phyloP scores from a whole-genome alignment of 305 asterid genomes.

The Rubia tinctorum region DNA sequence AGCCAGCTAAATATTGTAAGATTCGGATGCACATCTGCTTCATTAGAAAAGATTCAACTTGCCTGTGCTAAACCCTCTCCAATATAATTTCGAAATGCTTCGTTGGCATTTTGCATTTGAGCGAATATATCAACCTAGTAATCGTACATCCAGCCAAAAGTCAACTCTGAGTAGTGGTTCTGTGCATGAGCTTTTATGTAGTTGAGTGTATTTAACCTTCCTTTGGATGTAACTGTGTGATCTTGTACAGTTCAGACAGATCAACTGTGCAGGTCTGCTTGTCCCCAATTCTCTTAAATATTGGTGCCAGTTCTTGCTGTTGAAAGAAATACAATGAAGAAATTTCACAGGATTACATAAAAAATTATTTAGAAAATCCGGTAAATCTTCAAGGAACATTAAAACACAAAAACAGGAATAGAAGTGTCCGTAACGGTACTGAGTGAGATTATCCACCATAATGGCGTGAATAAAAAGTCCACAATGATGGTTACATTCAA shows the following conservation, averaged over 20 bases:
- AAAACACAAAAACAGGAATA: neutral
- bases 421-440: neutral
- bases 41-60: constrained; percentile 15
- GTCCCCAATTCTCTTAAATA: constrained; percentile 98
- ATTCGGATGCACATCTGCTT: neutral
- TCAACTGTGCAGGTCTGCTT: constrained; percentile 99
- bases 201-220: constrained; percentile 24
- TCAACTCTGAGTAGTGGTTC: neutral
- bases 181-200: neutral
- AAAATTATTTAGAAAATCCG: neutral
- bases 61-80: constrained; percentile 99
- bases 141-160: constrained; percentile 16
- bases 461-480: neutral
- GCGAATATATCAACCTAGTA: constrained; percentile 94
- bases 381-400: neutral
- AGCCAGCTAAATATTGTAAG: constrained; percentile 6
- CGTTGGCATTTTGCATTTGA: constrained; percentile 99
- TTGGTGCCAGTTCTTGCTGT: constrained; percentile 99
- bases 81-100: constrained; percentile 91
- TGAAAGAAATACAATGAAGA: constrained; percentile 7
- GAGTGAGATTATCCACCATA: neutral
- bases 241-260: constrained; percentile 92
- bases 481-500: neutral
- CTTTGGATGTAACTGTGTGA: constrained; percentile 97
- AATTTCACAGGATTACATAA: neutral